phyloP scores from a whole-genome alignment of 192 early-diverging fungal genomes.

The Lobosporangium transversale region DNA sequence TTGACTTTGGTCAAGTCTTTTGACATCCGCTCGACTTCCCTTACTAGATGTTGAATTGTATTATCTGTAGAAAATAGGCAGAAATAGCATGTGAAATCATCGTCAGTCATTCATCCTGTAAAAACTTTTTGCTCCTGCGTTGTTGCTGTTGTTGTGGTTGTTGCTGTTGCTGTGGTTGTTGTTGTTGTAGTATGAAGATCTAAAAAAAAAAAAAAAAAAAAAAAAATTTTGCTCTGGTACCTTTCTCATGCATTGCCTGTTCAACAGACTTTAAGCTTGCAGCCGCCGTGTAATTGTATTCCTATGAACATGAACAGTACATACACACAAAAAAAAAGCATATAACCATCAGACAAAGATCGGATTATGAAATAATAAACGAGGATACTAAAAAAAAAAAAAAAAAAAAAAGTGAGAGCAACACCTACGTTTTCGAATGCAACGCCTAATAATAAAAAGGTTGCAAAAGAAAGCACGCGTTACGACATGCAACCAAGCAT shows the following conservation, averaged over 20 bases:
- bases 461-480: not conserved
- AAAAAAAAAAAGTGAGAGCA: too few relatives aligned
- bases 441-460: constrained; percentile 47
- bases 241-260: constrained; percentile 51
- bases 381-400: not conserved
- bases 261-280: constrained; percentile 49
- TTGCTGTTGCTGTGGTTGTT: not conserved
- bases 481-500: too few relatives aligned
- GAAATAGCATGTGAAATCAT: not conserved
- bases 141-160: not conserved
- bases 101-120: not conserved
- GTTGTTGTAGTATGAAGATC: not conserved
- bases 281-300: constrained; percentile 45
- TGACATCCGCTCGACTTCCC: constrained; percentile 50
- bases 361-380: not conserved
- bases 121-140: not conserved
- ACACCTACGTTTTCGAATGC: constrained; percentile 67
- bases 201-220: not conserved
- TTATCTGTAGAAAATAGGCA: constrained; percentile 18
- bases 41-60: constrained; percentile 50
- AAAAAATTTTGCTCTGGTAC: constrained; percentile 12
- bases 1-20: constrained; percentile 49
- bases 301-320: constrained; percentile 15
- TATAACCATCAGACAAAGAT: not conserved
- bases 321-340: not conserved